Base-by-base conservation (phyloP, 768 basidiomycete genomes). In the Boletus reticuloceps region DNA sequence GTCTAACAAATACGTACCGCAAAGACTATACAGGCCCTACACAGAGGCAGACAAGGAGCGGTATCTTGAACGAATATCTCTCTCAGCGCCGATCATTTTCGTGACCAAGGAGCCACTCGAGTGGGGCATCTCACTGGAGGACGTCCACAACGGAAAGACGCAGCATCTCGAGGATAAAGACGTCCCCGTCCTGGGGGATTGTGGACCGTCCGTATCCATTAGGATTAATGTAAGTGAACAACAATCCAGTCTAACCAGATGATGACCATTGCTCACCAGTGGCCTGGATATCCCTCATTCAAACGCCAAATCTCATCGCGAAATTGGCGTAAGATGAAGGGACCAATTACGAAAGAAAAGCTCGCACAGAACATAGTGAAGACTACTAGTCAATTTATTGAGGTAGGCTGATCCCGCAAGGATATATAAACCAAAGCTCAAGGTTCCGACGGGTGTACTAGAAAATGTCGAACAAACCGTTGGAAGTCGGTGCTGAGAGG, bases 221-320 rank as follows among this genome's bases (percentile, higher is more conserved):
- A 80, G 88, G 41, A 76, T 89, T 34, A 83, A 87, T 74, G 86
- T 87, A 48, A 66, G 52, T 54, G 47, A 32, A 44, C 16, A 41
- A 45, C 14, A 14, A 13, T 17, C 19, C 5, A 19, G 40, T 12
- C 25, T 19, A 45, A 31, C 8, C 11, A 19, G 25, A 10, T 60
- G 31, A 54, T 9, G 8, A 19, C 5, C 17, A 27, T 39, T 32
- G 31, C 13, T 49, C 51, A 52, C 37, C 60, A 89, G 88, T 89
- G 88, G 87, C 86, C 86, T n/a, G 87, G 88, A 11, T 89, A 89
- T 66, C 71, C 80, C 44, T 79, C 81, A 51, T 89, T 85, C 84
- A 84, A 81, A 60, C 74, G 82, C 49, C 86, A 88, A 65, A 88
- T 90, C 59, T 83, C 85, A 10, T 89, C 88, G 9, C 82, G 83